Base-by-base conservation (phyloP, 495 filamentous ascomycete species). In the Coniosporium apollinis region DNA sequence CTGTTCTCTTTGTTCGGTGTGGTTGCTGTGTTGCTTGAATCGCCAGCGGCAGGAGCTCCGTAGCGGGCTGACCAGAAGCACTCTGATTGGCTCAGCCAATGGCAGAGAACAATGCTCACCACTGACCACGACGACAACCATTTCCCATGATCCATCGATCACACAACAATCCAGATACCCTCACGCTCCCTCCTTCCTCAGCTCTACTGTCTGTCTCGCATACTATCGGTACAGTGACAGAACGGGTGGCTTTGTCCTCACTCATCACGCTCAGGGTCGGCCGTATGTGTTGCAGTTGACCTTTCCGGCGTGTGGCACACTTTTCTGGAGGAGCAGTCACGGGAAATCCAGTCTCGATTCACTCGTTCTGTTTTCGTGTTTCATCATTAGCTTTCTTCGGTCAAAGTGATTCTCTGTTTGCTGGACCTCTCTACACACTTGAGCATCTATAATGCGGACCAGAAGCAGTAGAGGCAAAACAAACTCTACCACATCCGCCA, bases 61-160 rank as follows among this genome's bases (percentile, higher is more conserved):
- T 16, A 19, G 19, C 17, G 17, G 19, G 30, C 30, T 18, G 5
- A 18, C 4, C 13, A 19, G n/a, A n/a, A n/a, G n/a, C n/a, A n/a
- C n/a, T n/a, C 30, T 33, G 30, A 33, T 33, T 33, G 30, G 30
- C 30, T 33, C 19, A 18, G 10, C n/a, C 32, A 10, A n/a, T 34
- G 32, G 32, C 16, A 19, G 32, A n/a, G n/a, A n/a, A n/a, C n/a
- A n/a, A n/a, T n/a, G n/a, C n/a, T n/a, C n/a, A n/a, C n/a, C n/a
- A n/a, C n/a, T n/a, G n/a, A n/a, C n/a, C n/a, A n/a, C n/a, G n/a
- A n/a, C n/a, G n/a, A n/a, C n/a, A n/a, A n/a, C n/a, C n/a, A n/a
- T n/a, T n/a, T n/a, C n/a, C n/a, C n/a, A n/a, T n/a, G n/a, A n/a
- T n/a, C n/a, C n/a, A n/a, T n/a, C n/a, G n/a, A n/a, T n/a, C n/a